Evolutionary conservation across 768 basidiomycete genomes (phyloP), one percentile per base, ranked within the genome.

Genomic region (Hypholoma fasciculare): DNA sequence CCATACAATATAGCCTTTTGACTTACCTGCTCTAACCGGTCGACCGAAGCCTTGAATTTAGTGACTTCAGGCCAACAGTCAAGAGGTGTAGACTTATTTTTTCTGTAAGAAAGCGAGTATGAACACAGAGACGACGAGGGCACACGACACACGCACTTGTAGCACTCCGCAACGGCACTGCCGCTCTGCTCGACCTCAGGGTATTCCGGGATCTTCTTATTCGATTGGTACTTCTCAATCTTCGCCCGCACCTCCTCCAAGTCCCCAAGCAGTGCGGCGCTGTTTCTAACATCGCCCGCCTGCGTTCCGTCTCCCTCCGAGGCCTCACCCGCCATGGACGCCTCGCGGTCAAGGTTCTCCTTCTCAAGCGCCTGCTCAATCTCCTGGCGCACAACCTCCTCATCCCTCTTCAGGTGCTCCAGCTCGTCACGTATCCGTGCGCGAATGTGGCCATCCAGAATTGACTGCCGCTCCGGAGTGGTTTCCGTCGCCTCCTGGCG

Each of bases 261-360:
- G 70, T 94, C 93, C 27, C 85, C 88, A 56, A 87, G 71, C 26
- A 95, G 75, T 2, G 80, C 77, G 7, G 83, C 77, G 58, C 86
- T 89, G 63, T 81, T 86, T 67, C 79, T 85, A 44, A 86, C 67
- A 27, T 76, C 77, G 17, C 78, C 80, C 30, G 73, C 65, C 8
- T 67, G 60, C 30, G 60, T 75, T 37, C 71, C 77, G 47, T 69
- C 72, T 9, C 62, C 68, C 19, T 72, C 76, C 52, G 75, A 72
- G 30, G 69, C 69, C 12, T 73, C 73, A 37, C 80, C 82, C 14
- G 79, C 78, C 77, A 82, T 78, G 26, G 72, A 70, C 63, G 77
- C 80, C 73, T 94, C 92, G 57, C 82, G 80, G 71, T 94, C 90
- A 51, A 95, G 71, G 72, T 95, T 96, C 76, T 95, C 93, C 75